Percentiles rank a stretch among this genome's conserved stretches.
phyloP scores from a whole-genome alignment of 1,139 yeast species.

The Yamadazyma dushanensis region DNA sequence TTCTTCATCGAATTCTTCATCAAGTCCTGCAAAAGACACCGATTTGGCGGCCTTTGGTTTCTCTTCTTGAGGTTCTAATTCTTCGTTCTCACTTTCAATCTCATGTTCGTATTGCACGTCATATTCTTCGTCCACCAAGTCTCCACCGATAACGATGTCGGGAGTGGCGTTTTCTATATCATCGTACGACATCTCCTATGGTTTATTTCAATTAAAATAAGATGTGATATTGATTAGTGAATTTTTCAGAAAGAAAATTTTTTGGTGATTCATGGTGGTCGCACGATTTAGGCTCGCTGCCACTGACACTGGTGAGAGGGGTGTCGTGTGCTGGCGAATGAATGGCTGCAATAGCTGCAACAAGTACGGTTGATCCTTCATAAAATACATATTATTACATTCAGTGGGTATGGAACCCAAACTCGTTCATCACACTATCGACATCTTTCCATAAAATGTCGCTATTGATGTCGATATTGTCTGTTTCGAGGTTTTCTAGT shows the following conservation, averaged over 20 bases:
- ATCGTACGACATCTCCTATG: constrained; percentile 45
- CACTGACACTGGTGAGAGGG: neutral
- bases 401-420: constrained; percentile 68
- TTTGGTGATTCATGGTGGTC: constrained; percentile 6
- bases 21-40: constrained; percentile 81
- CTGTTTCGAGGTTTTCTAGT: constrained; percentile 34
- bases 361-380: neutral
- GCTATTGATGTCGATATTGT: constrained; percentile 43
- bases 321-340: neutral
- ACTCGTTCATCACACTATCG: constrained; percentile 89
- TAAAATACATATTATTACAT: no score
- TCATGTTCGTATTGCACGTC: constrained; percentile 44
- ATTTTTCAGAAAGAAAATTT: constrained; percentile 13
- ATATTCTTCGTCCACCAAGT: constrained; percentile 40
- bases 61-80: constrained; percentile 45
- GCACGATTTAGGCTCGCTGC: neutral
- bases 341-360: neutral
- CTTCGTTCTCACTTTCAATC: constrained; percentile 52
- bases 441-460: constrained; percentile 88
- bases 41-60: constrained; percentile 56
- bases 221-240: constrained; percentile 1
- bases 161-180: constrained; percentile 87
- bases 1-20: constrained; percentile 60
- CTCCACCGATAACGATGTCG: constrained; percentile 80
- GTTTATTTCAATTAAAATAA: neutral